phyloP scores from a whole-genome alignment of 805 yeast genomes.

The Starmerella stigmatis region DNA sequence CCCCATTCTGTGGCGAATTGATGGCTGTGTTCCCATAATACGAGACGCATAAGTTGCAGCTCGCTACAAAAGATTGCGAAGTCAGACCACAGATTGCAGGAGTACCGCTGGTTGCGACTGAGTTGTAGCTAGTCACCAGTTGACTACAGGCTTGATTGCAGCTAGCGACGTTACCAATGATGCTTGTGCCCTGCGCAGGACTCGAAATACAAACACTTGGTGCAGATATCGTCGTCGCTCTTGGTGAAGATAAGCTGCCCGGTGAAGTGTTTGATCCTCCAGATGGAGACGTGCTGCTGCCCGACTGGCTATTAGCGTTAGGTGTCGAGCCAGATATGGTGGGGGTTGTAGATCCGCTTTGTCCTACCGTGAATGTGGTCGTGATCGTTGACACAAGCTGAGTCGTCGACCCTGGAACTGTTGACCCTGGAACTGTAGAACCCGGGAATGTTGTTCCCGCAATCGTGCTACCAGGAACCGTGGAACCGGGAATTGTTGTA shows the following conservation, averaged over 20 bases:
- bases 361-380: not conserved
- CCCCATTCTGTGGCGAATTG: not conserved
- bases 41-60: not conserved
- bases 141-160: not conserved
- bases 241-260: not conserved
- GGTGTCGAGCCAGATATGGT: not conserved
- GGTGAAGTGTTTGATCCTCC: no score
- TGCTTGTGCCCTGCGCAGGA: not conserved
- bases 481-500: slow-evolving; percentile 10
- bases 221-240: not conserved
- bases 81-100: not conserved
- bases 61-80: not conserved
- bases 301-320: no score
- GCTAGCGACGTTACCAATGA: not conserved
- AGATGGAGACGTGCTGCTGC: no score
- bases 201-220: not conserved
- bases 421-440: slow-evolving; percentile 6
- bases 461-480: slow-evolving; percentile 7
- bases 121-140: not conserved
- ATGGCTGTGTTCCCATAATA: not conserved
- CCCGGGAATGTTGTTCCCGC: slow-evolving; percentile 7
- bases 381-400: not conserved
- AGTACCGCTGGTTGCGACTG: not conserved
- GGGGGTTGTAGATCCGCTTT: not conserved
- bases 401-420: slow-evolving; percentile 1